Percentiles rank a stretch among this genome's conserved stretches.
Evolutionary conservation across 306 rosid genomes (phyloP).

Genomic region (Ormosia semicastrata): DNA sequence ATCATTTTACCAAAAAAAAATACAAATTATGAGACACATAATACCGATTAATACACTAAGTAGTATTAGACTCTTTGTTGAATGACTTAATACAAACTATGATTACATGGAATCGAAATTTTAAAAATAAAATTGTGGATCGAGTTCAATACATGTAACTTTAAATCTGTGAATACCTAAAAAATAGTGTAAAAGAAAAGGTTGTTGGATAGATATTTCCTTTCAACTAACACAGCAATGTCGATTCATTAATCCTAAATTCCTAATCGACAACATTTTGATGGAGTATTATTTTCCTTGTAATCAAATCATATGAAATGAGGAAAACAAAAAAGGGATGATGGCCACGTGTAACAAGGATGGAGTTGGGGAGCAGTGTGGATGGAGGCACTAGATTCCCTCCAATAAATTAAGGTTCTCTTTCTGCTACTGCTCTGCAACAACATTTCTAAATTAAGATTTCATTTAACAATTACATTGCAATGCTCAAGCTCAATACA

Average conservation of each 20-base stretch:
- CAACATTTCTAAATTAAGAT: conserved; percentile 23
- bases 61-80: too few species aligned
- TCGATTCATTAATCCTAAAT: not conserved
- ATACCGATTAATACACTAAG: too few species aligned
- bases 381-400: conserved; percentile 24
- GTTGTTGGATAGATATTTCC: not conserved
- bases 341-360: conserved; percentile 17
- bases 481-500: not conserved
- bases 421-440: not conserved
- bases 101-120: too few species aligned
- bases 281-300: too few species aligned
- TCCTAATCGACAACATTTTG: not conserved
- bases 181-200: not conserved
- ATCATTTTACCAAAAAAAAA: too few species aligned
- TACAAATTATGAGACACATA: too few species aligned
- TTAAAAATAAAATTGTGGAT: too few species aligned
- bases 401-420: conserved; percentile 17
- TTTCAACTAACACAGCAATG: not conserved
- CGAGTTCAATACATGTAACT: too few species aligned
- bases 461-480: not conserved
- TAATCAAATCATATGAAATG: too few species aligned
- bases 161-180: too few species aligned
- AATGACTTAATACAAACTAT: too few species aligned
- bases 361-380: not conserved
- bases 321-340: not conserved